Evolutionary conservation across 441 rosid species (phyloP), one percentile per base, ranked within the genome.

Genomic region (Adansonia gregorii): DNA sequence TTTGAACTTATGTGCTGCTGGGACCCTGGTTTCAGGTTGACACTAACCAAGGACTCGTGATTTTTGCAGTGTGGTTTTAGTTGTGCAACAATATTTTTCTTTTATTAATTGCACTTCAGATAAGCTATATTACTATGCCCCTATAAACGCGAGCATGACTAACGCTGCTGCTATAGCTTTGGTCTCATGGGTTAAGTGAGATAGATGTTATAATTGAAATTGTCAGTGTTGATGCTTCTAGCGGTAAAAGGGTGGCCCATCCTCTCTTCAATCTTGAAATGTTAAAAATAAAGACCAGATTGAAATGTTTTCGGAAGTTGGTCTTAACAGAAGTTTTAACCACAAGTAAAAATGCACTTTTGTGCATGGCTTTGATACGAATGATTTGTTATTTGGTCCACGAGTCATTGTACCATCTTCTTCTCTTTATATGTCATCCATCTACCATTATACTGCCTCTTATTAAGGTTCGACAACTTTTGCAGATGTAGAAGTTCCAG

Each of bases 401-500:
- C 24, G 20, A 45, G 41, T 60, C n/a, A 4, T 67, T 48, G 1
- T 58, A 22, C 19, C 19, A 46, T 8, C 19, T 45, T 19, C 73
- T 48, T 49, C 31, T 24, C 31, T 49, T 69, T 3, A 0, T 69
- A 48, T 68, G 17, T 48, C 43, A 48, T 48, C 52, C 56, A 14
- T 51, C 43, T 54, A n/a, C 49, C 49, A 74, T 19, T 39, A 39
- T 74, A 7, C 59, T 52, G 71, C 74, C 59, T 63, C 59, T 55
- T 71, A 51, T 52, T 41, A 75, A 73, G 10, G 45, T 75, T 78
- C 6, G 20, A 73, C 65, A 17, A 74, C 14, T 73, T 84, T 80
- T 89, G 93, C 95, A 94, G 98, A 91, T 63, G 83, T 92, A 39
- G 96, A 92, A 83, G 82, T 93, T 54, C 99, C 98, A 61, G 91